A percentile compares a stretch with the other conserved stretches of the same genome.
These are phyloP conservation scores for Ilex asprella DNA, from an alignment of 257 asterid species.

Conservation along the genomic window DNA sequence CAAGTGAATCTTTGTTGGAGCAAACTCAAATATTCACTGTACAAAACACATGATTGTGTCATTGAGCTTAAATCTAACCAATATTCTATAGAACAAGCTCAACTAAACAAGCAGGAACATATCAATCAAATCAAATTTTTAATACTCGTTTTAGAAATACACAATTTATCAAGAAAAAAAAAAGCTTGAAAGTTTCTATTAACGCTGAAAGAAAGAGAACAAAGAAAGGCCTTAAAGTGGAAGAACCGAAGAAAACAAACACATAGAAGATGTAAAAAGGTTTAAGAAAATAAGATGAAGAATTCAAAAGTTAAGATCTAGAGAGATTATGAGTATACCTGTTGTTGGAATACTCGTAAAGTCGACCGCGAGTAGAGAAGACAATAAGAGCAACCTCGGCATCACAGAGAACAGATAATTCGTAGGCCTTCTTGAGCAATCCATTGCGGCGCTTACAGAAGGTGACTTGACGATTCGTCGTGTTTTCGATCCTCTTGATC, in stretches of 20 bases:
- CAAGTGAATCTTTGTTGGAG: constrained; percentile 23
- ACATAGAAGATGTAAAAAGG: not conserved
- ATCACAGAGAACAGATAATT: constrained; percentile 87
- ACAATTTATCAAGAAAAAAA: not conserved
- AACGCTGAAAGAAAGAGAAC: not conserved
- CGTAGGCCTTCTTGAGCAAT: constrained; percentile 82
- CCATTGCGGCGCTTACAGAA: constrained; percentile 95
- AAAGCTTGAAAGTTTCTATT: constrained; percentile 2
- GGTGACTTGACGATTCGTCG: constrained; percentile 95
- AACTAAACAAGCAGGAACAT: not conserved
- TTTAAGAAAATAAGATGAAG: too few species aligned
- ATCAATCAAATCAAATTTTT: constrained; percentile 5
- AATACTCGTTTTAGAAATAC: constrained; percentile 6
- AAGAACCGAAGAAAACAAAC: too few species aligned
- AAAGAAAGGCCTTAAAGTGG: too few species aligned
- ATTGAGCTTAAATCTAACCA: constrained; percentile 17
- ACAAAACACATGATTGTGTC: constrained; percentile 19
- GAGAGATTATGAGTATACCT: constrained; percentile 31
- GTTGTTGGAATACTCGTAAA: constrained; percentile 87
- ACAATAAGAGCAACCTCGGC: constrained; percentile 91
- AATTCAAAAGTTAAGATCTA: too few species aligned
- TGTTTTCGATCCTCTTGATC: constrained; percentile 94
- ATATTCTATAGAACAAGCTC: constrained; percentile 10
- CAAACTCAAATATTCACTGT: constrained; percentile 15
- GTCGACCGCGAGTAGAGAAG: constrained; percentile 90